Evolutionary conservation across 352 stramenopile species (phyloP), one percentile per base, ranked within the genome.

Genomic region (Phytophthora sansomeana): DNA sequence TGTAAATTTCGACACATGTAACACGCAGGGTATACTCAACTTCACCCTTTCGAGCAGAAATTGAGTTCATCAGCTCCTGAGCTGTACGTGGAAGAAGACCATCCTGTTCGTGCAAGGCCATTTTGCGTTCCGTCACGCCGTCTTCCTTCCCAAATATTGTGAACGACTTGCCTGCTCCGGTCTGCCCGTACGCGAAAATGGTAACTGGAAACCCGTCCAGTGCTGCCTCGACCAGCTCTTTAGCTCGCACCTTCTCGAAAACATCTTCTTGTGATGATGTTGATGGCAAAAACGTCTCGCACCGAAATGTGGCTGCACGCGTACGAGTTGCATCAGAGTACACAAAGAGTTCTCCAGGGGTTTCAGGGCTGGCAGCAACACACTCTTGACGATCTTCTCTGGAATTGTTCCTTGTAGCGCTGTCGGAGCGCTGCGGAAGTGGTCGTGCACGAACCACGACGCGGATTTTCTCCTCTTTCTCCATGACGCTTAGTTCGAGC

Each of bases 1-100:
- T 91, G 78, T 91, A 93, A 54, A 93, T 89, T 65, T 93, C 85
- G 30, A 91, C 82, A 56, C 81, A 90, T 8, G 82, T 89, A 41
- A 93, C 72, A 21, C 85, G 85, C 11, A 91, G 38, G 1, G 72
- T 87, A 50, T 89, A 91, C 35, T 78, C 74, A n/a, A 83, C 63
- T 14, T 85, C 54, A 16, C 63, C 48, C 1, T 62, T 68, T 6
- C 77, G 66, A 24, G 54, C 47, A 21, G 80, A 71, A 55, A 90
- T 78, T n/a, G 74, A 29, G 8, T 74, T 55, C 81, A 91, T 91
- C 24, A 93, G 58, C 21, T 75, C 57, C 57, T 74, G 59, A 0
- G 79, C 82, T 10, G 61, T 76, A 5, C 85, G 82, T 5, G 81
- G 82, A 19, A 93, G 43, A 36, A 93, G 63, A 6, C 85, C 85